Evolutionary conservation across 2,329 filamentous ascomycete genomes (phyloP), one percentile per base, ranked within the genome.

Genomic region (Cordyceps javanica): DNA sequence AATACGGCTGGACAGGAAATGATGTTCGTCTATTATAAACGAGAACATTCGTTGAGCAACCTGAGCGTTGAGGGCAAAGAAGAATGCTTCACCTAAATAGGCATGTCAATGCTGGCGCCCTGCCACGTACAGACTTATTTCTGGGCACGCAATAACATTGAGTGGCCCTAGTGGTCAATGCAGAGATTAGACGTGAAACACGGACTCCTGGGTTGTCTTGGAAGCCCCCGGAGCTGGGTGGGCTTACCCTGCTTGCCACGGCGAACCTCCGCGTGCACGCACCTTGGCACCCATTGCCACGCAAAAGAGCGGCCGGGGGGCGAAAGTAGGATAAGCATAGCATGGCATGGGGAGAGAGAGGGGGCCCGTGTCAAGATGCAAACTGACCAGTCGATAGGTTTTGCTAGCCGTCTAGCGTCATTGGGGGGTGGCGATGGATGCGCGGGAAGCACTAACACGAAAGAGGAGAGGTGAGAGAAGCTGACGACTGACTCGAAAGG

Each of bases 381-480:
- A 21, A 39, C 14, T 39, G 16, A 16, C n/a, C n/a, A n/a, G n/a
- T n/a, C n/a, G 10, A 39, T 39, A n/a, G 4, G 36, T 16, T 11
- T n/a, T 13, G 14, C 10, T 14, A 4, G 34, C 34, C 13, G 34
- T n/a, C n/a, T n/a, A n/a, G n/a, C n/a, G n/a, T n/a, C n/a, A n/a
- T n/a, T n/a, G n/a, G 21, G 23, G 44, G 44, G 16, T 28, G 23
- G 14, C 25, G 25, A 9, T 14, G 46, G 46, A 38, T 50, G 46
- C 46, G 46, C 46, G 32, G 32, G 14, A 21, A 39, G 21, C 38
- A 44, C 51, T 44, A 54, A n/a, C 19, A 44, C 51, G 5, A 8
- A 54, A 53, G 1, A 21, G 50, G 51, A 34, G 51, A 54, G 39
- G 44, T 19, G 28, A 38, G 38, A 54, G 51, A 44, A 36, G 51